Conservation (phyloP, 805 yeast species). For the Yueomyces sp. region DNA sequence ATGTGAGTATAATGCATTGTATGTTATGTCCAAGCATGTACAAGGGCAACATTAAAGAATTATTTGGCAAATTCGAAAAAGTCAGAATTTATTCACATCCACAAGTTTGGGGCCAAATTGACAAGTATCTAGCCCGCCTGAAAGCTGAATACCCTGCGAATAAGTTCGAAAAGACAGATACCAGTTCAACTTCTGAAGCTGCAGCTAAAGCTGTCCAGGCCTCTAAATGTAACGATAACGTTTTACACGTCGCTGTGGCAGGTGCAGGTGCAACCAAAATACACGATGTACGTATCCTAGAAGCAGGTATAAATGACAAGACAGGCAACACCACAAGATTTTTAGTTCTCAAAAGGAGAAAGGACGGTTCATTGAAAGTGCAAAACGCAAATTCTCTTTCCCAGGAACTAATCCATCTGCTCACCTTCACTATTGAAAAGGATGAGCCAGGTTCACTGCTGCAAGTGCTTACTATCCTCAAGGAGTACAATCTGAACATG, state of each 20-base stretch:
- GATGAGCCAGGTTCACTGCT: conserved; percentile 68
- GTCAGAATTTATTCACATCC: conserved; percentile 82
- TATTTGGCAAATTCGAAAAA: conserved; percentile 15
- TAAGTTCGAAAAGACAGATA: conserved; percentile 41
- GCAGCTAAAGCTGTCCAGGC: conserved; percentile 43
- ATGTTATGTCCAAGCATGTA: conserved; percentile 32
- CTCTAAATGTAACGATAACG: conserved; percentile 18
- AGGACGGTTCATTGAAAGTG: neutral
- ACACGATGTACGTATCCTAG: conserved; percentile 42
- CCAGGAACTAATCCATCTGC: conserved; percentile 29
- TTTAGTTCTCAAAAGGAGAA: conserved; percentile 42
- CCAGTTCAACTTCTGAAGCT: conserved; percentile 74
- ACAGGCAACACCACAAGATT: conserved; percentile 77
- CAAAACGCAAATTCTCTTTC: neutral
- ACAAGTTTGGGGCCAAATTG: conserved; percentile 94
- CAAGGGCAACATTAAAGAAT: conserved; percentile 1
- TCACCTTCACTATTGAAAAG: conserved; percentile 52
- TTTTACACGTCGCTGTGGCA: conserved; percentile 55
- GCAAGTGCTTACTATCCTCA: conserved; percentile 46
- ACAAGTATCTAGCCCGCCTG: conserved; percentile 35
- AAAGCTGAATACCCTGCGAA: conserved; percentile 18
- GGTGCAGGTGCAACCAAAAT: conserved; percentile 52
- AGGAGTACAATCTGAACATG: conserved; percentile 44
- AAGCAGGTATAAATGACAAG: conserved; percentile 53
- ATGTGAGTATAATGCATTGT: conserved; percentile 73